phyloP scores from a whole-genome alignment of 2,329 filamentous ascomycete species.

The Mycosphaerella sp. region DNA sequence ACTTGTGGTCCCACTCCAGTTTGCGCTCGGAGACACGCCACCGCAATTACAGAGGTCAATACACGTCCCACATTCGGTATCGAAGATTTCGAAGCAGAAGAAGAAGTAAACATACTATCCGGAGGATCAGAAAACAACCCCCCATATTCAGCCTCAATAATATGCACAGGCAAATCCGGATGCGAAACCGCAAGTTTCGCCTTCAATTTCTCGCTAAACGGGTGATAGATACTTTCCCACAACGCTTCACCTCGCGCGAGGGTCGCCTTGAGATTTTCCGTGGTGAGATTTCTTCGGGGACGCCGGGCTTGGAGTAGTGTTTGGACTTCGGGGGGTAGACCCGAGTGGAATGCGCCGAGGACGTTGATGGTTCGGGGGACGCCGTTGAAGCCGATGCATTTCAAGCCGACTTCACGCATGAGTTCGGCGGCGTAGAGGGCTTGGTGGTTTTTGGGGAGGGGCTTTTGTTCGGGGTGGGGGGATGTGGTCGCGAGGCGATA shows the following conservation, averaged over 20 bases:
- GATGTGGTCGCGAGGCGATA: constrained; percentile 43
- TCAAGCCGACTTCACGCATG: constrained; percentile 68
- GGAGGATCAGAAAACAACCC: constrained; percentile 66
- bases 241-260: constrained; percentile 56
- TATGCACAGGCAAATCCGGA: constrained; percentile 75
- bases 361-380: constrained; percentile 81
- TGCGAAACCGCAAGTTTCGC: constrained; percentile 67
- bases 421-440: constrained; percentile 57
- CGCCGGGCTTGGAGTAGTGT: constrained; percentile 40
- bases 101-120: too few relatives aligned
- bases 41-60: constrained; percentile 65
- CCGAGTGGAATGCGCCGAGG: constrained; percentile 62
- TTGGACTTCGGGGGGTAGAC: constrained; percentile 54
- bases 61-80: constrained; percentile 59
- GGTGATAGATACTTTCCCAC: constrained; percentile 72
- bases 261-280: constrained; percentile 45
- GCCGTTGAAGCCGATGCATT: constrained; percentile 74
- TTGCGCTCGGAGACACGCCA: constrained; percentile 70
- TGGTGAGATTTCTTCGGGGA: constrained; percentile 37
- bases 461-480: constrained; percentile 25
- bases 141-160: constrained; percentile 68
- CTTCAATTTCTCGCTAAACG: constrained; percentile 66
- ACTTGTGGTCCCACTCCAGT: constrained; percentile 80
- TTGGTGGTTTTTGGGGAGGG: constrained; percentile 27
- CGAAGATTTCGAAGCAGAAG: constrained; percentile 29